Base-by-base conservation (phyloP, 2,329 filamentous ascomycete genomes). In the Neonectria coccinea region DNA sequence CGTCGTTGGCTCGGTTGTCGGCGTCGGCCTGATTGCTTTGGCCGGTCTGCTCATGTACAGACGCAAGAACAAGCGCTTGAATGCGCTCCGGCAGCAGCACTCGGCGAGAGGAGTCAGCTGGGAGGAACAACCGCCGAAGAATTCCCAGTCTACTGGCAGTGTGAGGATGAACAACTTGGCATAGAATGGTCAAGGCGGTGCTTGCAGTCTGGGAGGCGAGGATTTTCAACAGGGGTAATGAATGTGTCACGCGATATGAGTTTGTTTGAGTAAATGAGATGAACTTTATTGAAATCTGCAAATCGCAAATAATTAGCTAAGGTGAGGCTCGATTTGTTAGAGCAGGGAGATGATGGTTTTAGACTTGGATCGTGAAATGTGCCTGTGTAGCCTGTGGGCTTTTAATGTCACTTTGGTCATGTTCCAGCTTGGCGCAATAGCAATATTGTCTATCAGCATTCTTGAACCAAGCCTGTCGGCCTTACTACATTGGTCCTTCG, bases 1-100 rank as follows among this genome's bases (percentile, higher is more conserved):
- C 64, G 91, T 91, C 2, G 82, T 94, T 65, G 92, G 92, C 33
- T 85, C 88, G 3, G 77, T 95, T 9, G 81, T 86, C 10, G 91
- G 88, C 47, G 85, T 88, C 5, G 83, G 84, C 1, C 75, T 92
- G 10, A 75, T 94, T 9, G 82, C 84, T n/a, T 87, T 82, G 1
- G 80, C 90, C 1, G 80, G 88, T 33, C 84, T 91, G 70, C 78
- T 91, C 48, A 85, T 91, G 67, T 77, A 78, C 71, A 70, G 79
- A 3, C 74, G 76, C 18, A 79, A 70, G 62, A 62, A 45, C 39
- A 51, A 58, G 55, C 36, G 50, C 3, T 18, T 63, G 8, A 44
- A 16, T 27, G 42, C 55, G 4, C 55, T 58, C 20, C 33, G 60
- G n/a, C 59, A 66, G 59, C 44, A 66, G 39, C 63, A 63, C 22